Evolutionary conservation across 495 filamentous ascomycete genomes (phyloP).

Genomic region (Trichocladium uniseriatum): DNA sequence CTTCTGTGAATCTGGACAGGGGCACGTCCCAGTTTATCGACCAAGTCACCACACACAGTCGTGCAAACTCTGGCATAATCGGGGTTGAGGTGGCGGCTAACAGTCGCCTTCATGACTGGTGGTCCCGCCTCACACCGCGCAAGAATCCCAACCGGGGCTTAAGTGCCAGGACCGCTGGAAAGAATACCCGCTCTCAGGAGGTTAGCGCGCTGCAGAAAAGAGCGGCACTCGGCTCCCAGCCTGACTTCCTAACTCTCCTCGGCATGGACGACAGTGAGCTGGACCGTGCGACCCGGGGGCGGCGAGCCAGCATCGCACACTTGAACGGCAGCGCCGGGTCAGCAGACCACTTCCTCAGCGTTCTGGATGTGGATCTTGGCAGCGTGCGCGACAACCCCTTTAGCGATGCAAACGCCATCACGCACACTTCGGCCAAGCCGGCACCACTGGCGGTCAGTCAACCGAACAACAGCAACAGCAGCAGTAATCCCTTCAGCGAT

Average conservation of each 20-base stretch:
- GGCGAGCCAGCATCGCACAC: conserved; percentile 18
- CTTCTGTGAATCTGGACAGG: conserved; percentile 40
- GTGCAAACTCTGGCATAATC: conserved; percentile 23
- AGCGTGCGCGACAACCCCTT: conserved; percentile 23
- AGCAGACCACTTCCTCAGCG: conserved; percentile 30
- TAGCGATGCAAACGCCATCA: conserved; percentile 35
- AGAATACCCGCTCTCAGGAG: conserved; percentile 15
- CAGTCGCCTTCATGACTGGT: conserved; percentile 33
- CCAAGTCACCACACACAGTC: conserved; percentile 27
- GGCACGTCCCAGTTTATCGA: conserved; percentile 45
- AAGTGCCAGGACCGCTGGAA: conserved; percentile 13
- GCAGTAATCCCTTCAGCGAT: conserved; percentile 32
- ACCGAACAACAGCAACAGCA: conserved; percentile 19
- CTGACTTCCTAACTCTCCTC: conserved; percentile 33
- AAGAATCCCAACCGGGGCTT: conserved; percentile 29
- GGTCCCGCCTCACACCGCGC: conserved; percentile 31
- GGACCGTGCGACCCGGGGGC: conserved; percentile 25
- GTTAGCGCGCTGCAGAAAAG: conserved; percentile 18
- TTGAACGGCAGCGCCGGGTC: conserved; percentile 21
- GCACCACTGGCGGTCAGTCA: conserved; percentile 24
- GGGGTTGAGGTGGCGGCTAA: conserved; percentile 19
- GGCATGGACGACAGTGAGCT: conserved; percentile 31
- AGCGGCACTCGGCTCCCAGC: conserved; percentile 16
- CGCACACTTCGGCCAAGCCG: conserved; percentile 31
- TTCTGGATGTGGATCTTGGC: conserved; percentile 32